These are phyloP conservation scores for Hansfordia pulvinata DNA, from an alignment of 2,329 filamentous ascomycete genomes.

Conservation along the genomic window DNA sequence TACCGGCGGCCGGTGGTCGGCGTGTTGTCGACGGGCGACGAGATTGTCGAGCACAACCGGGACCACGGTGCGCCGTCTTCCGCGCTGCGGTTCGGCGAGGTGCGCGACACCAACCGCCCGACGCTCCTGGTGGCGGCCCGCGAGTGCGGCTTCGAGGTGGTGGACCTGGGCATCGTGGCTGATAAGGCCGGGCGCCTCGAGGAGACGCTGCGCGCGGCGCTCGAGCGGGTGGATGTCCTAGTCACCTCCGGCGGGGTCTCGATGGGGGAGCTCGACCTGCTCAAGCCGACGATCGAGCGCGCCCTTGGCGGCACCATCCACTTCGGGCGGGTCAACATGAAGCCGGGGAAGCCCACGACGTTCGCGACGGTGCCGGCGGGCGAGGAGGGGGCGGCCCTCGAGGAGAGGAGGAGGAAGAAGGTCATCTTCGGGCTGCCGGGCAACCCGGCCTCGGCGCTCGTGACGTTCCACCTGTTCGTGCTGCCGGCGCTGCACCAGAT, in stretches of 20 bases:
- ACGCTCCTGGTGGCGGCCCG: constrained; percentile 67
- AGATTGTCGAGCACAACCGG: constrained; percentile 66
- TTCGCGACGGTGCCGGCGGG: constrained; percentile 77
- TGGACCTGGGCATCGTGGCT: constrained; percentile 77
- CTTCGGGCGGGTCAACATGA: constrained; percentile 94
- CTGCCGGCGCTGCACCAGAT: constrained; percentile 72
- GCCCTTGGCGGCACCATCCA: constrained; percentile 83
- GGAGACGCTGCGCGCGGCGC: constrained; percentile 57
- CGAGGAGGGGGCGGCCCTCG: constrained; percentile 39
- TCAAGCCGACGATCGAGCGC: constrained; percentile 92
- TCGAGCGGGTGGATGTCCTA: constrained; percentile 66
- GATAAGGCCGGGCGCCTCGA: constrained; percentile 67
- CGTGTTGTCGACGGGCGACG: constrained; percentile 86
- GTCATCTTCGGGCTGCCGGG: constrained; percentile 84
- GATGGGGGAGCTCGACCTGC: constrained; percentile 93
- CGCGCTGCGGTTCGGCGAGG: constrained; percentile 70
- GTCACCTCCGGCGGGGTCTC: constrained; percentile 91
- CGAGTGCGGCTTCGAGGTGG: constrained; percentile 61
- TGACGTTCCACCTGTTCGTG: constrained; percentile 90
- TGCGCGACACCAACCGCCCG: constrained; percentile 85
- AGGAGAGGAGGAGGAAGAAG: constrained; percentile 47
- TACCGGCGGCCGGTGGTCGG: constrained; percentile 71
- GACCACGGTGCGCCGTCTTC: no score
- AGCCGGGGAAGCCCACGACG: constrained; percentile 93
- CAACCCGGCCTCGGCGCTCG: constrained; percentile 85